These are phyloP conservation scores for Limonium bicolor DNA, from an alignment of 148 eudicot genomes.

Conservation along the genomic window DNA sequence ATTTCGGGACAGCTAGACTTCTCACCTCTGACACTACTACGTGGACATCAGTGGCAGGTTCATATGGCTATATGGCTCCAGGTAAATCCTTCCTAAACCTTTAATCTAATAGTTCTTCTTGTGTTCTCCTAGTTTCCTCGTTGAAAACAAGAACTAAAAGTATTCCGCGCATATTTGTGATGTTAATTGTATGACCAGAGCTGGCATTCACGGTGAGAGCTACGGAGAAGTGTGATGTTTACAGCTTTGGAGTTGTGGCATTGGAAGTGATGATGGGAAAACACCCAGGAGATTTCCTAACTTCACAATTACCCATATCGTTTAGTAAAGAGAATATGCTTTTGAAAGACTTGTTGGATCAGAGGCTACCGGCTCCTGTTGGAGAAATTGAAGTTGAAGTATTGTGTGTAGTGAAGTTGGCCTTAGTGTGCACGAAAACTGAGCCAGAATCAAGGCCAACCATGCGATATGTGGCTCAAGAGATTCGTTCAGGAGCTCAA, in stretches of 20 bases:
- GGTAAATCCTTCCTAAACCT: conserved; percentile 3
- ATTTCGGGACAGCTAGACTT: conserved; percentile 18
- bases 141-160: background rate
- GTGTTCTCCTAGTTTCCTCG: background rate
- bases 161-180: background rate
- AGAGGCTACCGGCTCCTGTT: conserved; percentile 5
- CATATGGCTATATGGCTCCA: conserved; percentile 23
- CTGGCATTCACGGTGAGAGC: conserved; percentile 16
- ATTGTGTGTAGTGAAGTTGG: conserved; percentile 1
- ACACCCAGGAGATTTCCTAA: conserved; percentile 14
- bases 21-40: conserved; percentile 14
- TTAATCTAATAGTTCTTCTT: too few species aligned
- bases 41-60: conserved; percentile 17
- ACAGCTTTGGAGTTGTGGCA: conserved; percentile 17
- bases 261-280: conserved; percentile 12
- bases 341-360: conserved; percentile 11
- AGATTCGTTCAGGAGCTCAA: background rate
- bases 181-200: conserved; percentile 7
- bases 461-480: conserved; percentile 13
- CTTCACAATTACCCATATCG: background rate
- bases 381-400: conserved; percentile 1
- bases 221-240: conserved; percentile 16
- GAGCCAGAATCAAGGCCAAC: conserved; percentile 13
- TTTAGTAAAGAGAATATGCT: background rate
- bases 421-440: conserved; percentile 7